Evolutionary conservation across 345 rosid species (phyloP).

Genomic region (Jatropha curcas): DNA sequence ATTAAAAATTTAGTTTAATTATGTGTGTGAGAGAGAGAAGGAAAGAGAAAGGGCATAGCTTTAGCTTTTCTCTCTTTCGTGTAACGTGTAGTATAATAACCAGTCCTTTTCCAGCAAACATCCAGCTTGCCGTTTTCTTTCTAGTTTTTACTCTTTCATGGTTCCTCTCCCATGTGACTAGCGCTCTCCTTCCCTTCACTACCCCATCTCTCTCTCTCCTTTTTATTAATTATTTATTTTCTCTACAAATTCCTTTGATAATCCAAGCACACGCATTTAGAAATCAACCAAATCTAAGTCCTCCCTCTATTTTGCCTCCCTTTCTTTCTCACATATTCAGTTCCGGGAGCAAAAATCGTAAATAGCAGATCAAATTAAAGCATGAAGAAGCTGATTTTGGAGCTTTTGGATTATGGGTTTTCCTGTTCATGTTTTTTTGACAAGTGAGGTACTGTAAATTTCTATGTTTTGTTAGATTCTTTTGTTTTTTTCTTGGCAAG

Average conservation of each 20-base stretch:
- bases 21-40: not conserved
- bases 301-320: not conserved
- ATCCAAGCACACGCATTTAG: conserved; percentile 17
- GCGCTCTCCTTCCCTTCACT: not conserved
- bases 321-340: conserved; percentile 1
- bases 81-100: conserved; percentile 24
- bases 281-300: conserved; percentile 30
- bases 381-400: conserved; percentile 26
- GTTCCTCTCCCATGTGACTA: conserved; percentile 31
- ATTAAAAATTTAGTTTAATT: too few species aligned
- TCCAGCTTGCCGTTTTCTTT: conserved; percentile 26
- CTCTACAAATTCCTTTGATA: conserved; percentile 1
- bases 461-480: not conserved
- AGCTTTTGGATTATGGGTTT: conserved; percentile 38
- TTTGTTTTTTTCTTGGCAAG: not conserved
- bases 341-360: conserved; percentile 3
- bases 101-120: conserved; percentile 38
- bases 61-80: conserved; percentile 9
- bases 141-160: conserved; percentile 3
- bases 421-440: conserved; percentile 27
- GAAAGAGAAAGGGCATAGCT: not conserved
- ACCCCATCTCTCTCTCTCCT: not conserved
- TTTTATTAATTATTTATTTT: not conserved
- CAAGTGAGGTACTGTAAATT: conserved; percentile 27
- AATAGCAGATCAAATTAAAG: conserved; percentile 29